phyloP scores from a whole-genome alignment of 2,329 filamentous ascomycete species.

The Hypocreales sp. region DNA sequence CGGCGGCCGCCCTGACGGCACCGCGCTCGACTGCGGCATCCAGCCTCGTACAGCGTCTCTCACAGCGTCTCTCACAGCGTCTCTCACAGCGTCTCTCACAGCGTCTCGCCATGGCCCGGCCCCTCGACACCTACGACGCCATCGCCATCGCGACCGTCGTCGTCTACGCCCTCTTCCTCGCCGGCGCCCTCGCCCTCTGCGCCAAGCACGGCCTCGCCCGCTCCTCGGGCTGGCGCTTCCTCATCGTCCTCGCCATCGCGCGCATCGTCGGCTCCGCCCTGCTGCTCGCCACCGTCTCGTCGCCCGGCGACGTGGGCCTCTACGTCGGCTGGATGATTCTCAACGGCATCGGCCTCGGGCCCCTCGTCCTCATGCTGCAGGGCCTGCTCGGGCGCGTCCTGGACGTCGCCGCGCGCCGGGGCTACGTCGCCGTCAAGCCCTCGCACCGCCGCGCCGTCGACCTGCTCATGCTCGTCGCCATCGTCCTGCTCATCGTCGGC shows the following conservation, averaged over 20 bases:
- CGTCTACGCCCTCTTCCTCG: slow-evolving; percentile 14
- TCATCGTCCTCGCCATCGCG: slow-evolving; percentile 39
- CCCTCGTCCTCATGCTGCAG: slow-evolving; percentile 28
- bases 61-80: too few species aligned
- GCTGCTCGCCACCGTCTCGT: slow-evolving; percentile 23
- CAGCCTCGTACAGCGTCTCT: too few species aligned
- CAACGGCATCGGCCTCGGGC: slow-evolving; percentile 20
- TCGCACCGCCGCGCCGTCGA: slow-evolving; percentile 19
- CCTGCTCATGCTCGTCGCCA: slow-evolving; percentile 24
- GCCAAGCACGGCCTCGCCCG: slow-evolving; percentile 34
- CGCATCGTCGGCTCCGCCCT: slow-evolving; percentile 42
- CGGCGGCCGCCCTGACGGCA: too few species aligned
- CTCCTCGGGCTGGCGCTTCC: slow-evolving; percentile 44
- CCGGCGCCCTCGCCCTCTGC: slow-evolving; percentile 23
- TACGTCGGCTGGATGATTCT: slow-evolving; percentile 17
- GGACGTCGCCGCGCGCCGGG: slow-evolving; percentile 29
- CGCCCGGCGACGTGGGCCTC: slow-evolving; percentile 27
- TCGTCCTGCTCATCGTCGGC: slow-evolving; percentile 18
- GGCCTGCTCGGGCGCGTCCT: slow-evolving; percentile 19
- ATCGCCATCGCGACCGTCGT: slow-evolving; percentile 16
- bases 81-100: too few species aligned
- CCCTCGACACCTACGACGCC: slow-evolving; percentile 13
- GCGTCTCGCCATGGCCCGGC: slow-evolving; percentile 4
- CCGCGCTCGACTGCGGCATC: too few species aligned
- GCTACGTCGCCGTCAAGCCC: slow-evolving; percentile 12